phyloP scores from a whole-genome alignment of 129 eudicot genomes.

The Saposhnikovia divaricata region DNA sequence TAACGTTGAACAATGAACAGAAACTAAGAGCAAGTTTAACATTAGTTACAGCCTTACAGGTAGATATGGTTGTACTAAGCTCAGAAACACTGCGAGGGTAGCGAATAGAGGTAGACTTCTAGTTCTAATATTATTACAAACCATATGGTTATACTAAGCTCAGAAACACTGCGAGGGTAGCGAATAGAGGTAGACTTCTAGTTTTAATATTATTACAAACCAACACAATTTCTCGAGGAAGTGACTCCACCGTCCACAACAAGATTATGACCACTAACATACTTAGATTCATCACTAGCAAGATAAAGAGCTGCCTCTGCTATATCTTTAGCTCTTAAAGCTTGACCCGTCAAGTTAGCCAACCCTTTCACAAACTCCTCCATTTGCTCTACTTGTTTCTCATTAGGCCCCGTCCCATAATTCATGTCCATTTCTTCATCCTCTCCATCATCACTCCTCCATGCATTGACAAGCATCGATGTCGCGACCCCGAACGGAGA shows the following conservation, averaged over 20 bases:
- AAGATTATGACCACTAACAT: constrained; percentile 12
- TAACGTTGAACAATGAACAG: no score
- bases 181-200: no score
- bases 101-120: no score
- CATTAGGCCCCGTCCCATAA: constrained; percentile 4
- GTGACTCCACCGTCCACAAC: constrained; percentile 12
- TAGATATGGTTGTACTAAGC: no score
- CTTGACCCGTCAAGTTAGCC: constrained; percentile 4
- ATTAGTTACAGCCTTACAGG: no score
- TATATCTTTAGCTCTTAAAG: not conserved
- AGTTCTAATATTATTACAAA: no score
- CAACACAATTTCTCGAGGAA: constrained; percentile 28
- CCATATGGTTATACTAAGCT: no score
- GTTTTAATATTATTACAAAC: constrained; percentile 9
- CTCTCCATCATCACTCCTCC: not conserved
- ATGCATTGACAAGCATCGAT: constrained; percentile 10
- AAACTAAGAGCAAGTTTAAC: no score
- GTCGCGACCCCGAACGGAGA: constrained; percentile 7
- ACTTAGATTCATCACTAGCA: constrained; percentile 9
- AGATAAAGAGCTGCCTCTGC: constrained; percentile 15
- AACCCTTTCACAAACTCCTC: constrained; percentile 8
- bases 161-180: no score
- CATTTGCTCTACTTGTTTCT: constrained; percentile 22
- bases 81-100: no score
- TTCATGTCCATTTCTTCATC: constrained; percentile 13